Evolutionary conservation across 2,329 filamentous ascomycete species (phyloP), one percentile per base, ranked within the genome.

Genomic region (Neocucurbitaria cava): DNA sequence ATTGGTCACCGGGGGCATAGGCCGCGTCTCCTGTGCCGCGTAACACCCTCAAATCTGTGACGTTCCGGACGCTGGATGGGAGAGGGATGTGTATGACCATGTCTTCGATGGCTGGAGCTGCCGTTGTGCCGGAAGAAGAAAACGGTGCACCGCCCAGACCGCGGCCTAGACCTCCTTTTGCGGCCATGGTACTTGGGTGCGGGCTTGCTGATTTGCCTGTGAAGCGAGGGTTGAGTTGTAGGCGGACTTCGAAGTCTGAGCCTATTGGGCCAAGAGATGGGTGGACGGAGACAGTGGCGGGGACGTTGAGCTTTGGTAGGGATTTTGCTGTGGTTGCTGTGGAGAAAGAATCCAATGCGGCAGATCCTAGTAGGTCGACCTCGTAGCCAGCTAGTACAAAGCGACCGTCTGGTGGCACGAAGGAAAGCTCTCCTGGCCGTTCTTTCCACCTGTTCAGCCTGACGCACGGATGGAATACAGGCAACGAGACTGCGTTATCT

Each of bases 401-500:
- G 39, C 92, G 86, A 28, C 95, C 95, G 73, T 99, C 95, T 0
- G 95, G 95, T 1, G 95, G 95, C 11, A 99, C 86, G 69, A 99
- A 99, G 71, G 91, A 96, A n/a, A 99, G 81, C 61, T 96, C 90
- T 3, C 95, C 95, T 0, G 93, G 92, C 50, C 87, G 85, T 66
- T 96, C 91, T 65, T 89, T 89, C 95, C 95, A 99, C 59, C 88
- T 85, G n/a, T 89, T 89, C 3, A 99, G 80, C 17, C 95, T 85
- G 8, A 99, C 95, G 68, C 95, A 98, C 0, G 95, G 95, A 73
- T 99, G 95, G 66, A 99, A 99, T 0, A 97, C 92, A 1, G 94
- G 95, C 1, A 96, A 80, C 61, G 96, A 89, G 74, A 99, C 86
- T 31, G 93, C 84, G 59, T 85, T 86, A 15, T 81, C 83, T 44